Conservation (phyloP, 371 early-diverging fungal genomes). For the Syncephalastrum monosporum region DNA sequence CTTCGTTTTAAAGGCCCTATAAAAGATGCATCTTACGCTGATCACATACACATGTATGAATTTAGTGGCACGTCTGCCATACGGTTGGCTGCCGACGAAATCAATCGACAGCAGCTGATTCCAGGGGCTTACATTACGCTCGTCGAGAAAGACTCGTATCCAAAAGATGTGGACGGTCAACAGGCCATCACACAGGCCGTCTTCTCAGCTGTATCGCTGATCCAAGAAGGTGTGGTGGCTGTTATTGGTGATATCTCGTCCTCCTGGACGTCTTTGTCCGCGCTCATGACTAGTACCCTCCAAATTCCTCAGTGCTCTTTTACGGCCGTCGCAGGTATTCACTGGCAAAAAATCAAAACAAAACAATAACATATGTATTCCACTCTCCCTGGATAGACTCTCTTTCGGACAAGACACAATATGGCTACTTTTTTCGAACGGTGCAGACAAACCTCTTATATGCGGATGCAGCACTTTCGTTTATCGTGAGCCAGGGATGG, state of each 20-base stretch:
- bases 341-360: too few species aligned
- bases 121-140: slow-evolving; percentile 60
- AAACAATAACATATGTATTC: neutral
- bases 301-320: slow-evolving; percentile 66
- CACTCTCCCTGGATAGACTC: slow-evolving; percentile 33
- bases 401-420: slow-evolving; percentile 56
- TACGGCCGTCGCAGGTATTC: slow-evolving; percentile 57
- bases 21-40: neutral
- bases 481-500: slow-evolving; percentile 57
- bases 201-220: slow-evolving; percentile 52
- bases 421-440: slow-evolving; percentile 58
- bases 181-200: slow-evolving; percentile 52
- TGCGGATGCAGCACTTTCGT: slow-evolving; percentile 51
- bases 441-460: slow-evolving; percentile 55
- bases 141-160: slow-evolving; percentile 59
- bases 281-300: slow-evolving; percentile 56
- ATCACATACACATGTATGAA: neutral
- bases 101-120: slow-evolving; percentile 51
- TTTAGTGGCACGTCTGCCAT: slow-evolving; percentile 58
- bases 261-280: slow-evolving; percentile 57
- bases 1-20: too few species aligned
- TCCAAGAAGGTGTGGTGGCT: slow-evolving; percentile 56
- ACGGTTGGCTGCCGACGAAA: slow-evolving; percentile 57
- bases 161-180: slow-evolving; percentile 46
- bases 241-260: slow-evolving; percentile 64